Base-by-base conservation (phyloP, 257 asterid genomes). In the Petunia axillaris region DNA sequence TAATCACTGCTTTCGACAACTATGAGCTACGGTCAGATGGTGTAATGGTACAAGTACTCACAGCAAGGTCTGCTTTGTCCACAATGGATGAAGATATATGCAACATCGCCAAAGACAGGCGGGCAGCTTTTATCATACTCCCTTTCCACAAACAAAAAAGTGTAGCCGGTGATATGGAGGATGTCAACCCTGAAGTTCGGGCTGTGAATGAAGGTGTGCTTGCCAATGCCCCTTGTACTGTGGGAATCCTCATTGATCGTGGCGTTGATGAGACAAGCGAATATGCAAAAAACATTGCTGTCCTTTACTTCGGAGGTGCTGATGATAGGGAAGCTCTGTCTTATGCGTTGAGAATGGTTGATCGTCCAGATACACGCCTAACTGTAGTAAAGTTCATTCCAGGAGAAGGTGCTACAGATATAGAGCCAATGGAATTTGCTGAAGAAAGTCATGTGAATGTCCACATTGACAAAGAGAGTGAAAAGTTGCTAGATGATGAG, bases 61-160 rank as follows among this genome's bases (percentile, higher is more conserved):
- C 98, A 0, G 95, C 97, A 0, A 86, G 89, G 13, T 90, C 92
- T 36, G 79, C 94, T 38, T 89, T 86, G 84, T 44, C 93, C n/a
- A 86, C 94, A 66, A 95, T 95, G 98, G 97, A 93, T 60, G 97
- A 89, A 25, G 99, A 93, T 76, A 87, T 95, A 35, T 92, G 98
- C 88, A 87, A 70, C 36, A 74, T 93, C 5, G 98, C 97, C 0
- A 86, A 83, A 79, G 98, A 92, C 16, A 90, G 88, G 57, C 90
- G 94, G 0, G 88, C 94, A 0, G 79, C 97, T 0, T 67, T 95
- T 54, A 78, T 95, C n/a, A 55, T 95, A 81, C 77, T 95, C 57
- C 98, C 99, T 4, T 95, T 95, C 83, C 97, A 94, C 83, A 90
- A 78, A 85, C 91, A 90, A 68, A 91, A 82, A 57, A 82, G 85